phyloP scores from a whole-genome alignment of 768 basidiomycete genomes.

The Chalciporus sphaerocephalus region DNA sequence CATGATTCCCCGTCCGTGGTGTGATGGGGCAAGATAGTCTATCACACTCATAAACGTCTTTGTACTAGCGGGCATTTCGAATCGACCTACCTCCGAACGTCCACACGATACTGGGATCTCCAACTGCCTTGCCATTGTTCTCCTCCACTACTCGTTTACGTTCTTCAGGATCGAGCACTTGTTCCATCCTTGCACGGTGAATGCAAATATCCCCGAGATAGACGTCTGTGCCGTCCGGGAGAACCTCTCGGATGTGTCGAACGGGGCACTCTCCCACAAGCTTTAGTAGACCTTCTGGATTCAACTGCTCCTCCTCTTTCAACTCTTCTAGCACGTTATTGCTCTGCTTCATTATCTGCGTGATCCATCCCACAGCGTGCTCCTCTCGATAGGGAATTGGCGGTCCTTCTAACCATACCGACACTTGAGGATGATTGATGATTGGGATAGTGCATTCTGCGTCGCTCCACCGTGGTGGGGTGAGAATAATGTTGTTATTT shows the following conservation, averaged over 20 bases:
- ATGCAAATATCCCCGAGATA: constrained; percentile 44
- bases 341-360: constrained; percentile 15
- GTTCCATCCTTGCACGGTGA: constrained; percentile 23
- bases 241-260: constrained; percentile 47
- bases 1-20: constrained; percentile 73
- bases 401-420: constrained; percentile 41
- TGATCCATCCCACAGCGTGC: constrained; percentile 39
- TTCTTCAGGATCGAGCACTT: constrained; percentile 35
- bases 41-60: neutral
- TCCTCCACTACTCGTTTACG: constrained; percentile 32
- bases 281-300: constrained; percentile 23
- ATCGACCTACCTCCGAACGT: constrained; percentile 50
- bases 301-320: constrained; percentile 12
- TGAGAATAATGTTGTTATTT: constrained; percentile 52
- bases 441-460: constrained; percentile 32
- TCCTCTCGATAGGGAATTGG: constrained; percentile 51
- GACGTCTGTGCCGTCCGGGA: constrained; percentile 49
- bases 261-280: constrained; percentile 47
- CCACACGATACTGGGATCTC: constrained; percentile 58
- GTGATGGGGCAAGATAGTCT: constrained; percentile 59
- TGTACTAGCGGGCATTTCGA: neutral
- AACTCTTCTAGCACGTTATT: constrained; percentile 20
- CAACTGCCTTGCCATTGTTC: constrained; percentile 40
- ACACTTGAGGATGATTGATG: constrained; percentile 50
- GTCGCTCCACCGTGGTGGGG: constrained; percentile 50